Conservation (phyloP, 2,329 filamentous ascomycete species). For the Exophiala sp. region DNA sequence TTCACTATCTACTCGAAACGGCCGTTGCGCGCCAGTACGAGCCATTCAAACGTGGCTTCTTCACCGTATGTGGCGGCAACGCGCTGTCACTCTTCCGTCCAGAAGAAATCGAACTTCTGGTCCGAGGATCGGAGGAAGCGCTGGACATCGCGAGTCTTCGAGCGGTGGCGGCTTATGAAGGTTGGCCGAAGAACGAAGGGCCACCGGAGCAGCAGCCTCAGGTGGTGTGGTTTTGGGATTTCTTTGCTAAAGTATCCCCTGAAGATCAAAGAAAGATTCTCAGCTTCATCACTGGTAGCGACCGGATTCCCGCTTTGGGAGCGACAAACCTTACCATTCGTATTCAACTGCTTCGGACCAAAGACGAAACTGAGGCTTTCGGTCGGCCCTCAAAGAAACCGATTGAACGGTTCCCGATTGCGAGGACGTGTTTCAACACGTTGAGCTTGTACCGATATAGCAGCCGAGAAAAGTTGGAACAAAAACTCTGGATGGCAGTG, state of each 20-base stretch:
- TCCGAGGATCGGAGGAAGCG: conserved; percentile 76
- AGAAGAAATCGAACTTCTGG: conserved; percentile 83
- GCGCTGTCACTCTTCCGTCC: conserved; percentile 80
- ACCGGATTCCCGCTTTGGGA: conserved; percentile 83
- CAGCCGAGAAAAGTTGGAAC: conserved; percentile 60
- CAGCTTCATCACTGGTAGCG: conserved; percentile 82
- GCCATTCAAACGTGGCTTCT: conserved; percentile 90
- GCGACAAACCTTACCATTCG: conserved; percentile 68
- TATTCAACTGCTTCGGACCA: conserved; percentile 25
- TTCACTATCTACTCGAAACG: conserved; percentile 71
- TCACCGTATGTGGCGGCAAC: conserved; percentile 83
- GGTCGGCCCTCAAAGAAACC: conserved; percentile 36
- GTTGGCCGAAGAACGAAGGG: conserved; percentile 55
- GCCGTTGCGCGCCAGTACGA: conserved; percentile 78
- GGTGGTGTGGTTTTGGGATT: conserved; percentile 82
- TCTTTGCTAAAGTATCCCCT: conserved; percentile 61
- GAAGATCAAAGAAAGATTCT: conserved; percentile 70
- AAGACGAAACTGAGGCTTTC: conserved; percentile 13
- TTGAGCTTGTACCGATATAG: conserved; percentile 69
- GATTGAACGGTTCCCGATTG: conserved; percentile 71
- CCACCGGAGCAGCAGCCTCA: conserved; percentile 57
- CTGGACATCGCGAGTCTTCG: conserved; percentile 71
- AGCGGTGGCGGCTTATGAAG: conserved; percentile 74
- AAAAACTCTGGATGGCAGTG: conserved; percentile 77
- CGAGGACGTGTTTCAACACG: conserved; percentile 86